phyloP scores from a whole-genome alignment of 164 flowering plant species.

The Berberis vulgaris region DNA sequence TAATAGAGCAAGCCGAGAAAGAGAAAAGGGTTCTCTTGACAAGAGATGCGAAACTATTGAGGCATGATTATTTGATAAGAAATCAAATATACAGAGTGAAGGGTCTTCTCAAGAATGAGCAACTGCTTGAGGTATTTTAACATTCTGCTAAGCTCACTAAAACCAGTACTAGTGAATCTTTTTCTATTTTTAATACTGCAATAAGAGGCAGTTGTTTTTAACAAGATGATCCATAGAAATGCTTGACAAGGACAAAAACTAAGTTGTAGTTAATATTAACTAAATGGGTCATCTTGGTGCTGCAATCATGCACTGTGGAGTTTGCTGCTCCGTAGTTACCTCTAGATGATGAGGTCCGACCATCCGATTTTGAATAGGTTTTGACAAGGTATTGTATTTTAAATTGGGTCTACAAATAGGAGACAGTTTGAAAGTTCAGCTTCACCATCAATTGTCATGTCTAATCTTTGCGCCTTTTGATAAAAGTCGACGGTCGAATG shows the following conservation, averaged over 20 bases:
- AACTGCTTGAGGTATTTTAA: slow-evolving; percentile 72
- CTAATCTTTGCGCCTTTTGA: not conserved
- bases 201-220: not conserved
- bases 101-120: slow-evolving; percentile 83
- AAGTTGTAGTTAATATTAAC: no score
- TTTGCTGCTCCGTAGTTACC: no score
- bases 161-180: not conserved
- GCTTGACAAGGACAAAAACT: no score
- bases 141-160: not conserved
- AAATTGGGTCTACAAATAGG: no score
- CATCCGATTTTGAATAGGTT: no score
- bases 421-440: no score
- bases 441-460: not conserved
- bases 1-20: slow-evolving; percentile 66
- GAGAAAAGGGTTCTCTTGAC: slow-evolving; percentile 90
- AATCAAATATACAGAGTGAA: slow-evolving; percentile 78
- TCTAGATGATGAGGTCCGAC: no score
- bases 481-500: not conserved
- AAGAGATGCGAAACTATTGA: slow-evolving; percentile 76
- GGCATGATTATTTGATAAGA: slow-evolving; percentile 57
- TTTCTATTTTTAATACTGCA: not conserved
- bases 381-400: no score
- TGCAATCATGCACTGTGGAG: no score
- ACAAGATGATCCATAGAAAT: no score
- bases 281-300: no score